Evolutionary conservation across 2,329 filamentous ascomycete species (phyloP).

Genomic region (Cladosporium sp.): DNA sequence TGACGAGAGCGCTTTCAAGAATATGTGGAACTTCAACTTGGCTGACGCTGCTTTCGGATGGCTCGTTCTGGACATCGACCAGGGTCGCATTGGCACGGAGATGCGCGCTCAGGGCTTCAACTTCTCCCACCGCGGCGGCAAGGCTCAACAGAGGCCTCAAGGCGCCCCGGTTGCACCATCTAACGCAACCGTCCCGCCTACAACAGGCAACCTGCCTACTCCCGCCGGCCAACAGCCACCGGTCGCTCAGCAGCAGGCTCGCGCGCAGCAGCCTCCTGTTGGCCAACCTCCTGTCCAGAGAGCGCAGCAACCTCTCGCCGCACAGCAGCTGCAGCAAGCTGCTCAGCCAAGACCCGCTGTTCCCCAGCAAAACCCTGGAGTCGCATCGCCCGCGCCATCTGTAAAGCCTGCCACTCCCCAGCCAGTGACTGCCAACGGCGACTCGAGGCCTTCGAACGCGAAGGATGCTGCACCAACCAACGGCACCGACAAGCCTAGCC

Average conservation of each 20-base stretch:
- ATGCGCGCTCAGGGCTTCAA: conserved; percentile 99
- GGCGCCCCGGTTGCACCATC: conserved; percentile 35
- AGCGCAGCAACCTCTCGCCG: conserved; percentile 17
- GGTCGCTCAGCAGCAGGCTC: conserved; percentile 32
- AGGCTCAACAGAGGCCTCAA: conserved; percentile 48
- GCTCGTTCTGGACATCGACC: conserved; percentile 90
- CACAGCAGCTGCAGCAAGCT: conserved; percentile 23
- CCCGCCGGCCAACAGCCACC: conserved; percentile 30
- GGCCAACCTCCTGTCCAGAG: conserved; percentile 24
- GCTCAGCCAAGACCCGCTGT: conserved; percentile 20
- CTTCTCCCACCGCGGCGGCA: conserved; percentile 90
- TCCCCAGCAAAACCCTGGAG: conserved; percentile 18
- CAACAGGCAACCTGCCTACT: conserved; percentile 36
- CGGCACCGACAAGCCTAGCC: conserved; percentile 42
- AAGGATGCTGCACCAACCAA: conserved; percentile 42
- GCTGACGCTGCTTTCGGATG: conserved; percentile 97
- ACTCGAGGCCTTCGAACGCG: conserved; percentile 22
- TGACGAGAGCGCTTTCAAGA: conserved; percentile 98
- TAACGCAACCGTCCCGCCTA: conserved; percentile 34
- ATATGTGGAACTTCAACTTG: conserved; percentile 99
- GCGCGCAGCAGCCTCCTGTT: conserved; percentile 27
- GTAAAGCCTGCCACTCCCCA: conserved; percentile 50
- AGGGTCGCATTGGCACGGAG: conserved; percentile 92
- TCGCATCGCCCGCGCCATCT: conserved; percentile 21
- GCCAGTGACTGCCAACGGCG: conserved; percentile 33